These are phyloP conservation scores for Ophiosphaerella narmari DNA, from an alignment of 2,329 filamentous ascomycete genomes.

Conservation along the genomic window DNA sequence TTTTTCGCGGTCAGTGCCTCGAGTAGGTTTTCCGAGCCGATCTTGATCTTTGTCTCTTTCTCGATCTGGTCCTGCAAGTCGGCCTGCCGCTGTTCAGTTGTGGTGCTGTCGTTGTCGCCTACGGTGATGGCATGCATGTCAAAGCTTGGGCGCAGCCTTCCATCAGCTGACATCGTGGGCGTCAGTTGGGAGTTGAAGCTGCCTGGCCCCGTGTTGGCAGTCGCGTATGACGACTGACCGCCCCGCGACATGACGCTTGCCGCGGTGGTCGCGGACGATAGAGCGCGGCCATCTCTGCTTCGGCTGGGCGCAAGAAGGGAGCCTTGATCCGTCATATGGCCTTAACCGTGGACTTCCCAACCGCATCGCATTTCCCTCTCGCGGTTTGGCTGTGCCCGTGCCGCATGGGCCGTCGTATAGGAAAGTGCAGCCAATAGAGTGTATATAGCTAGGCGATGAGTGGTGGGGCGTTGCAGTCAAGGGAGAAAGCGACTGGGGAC, in stretches of 20 bases:
- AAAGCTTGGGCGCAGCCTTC: constrained; percentile 62
- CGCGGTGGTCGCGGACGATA: constrained; percentile 57
- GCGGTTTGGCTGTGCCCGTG: constrained; percentile 35
- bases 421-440: constrained; percentile 13
- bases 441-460: background rate
- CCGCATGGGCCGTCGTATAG: constrained; percentile 38
- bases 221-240: constrained; percentile 65
- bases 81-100: constrained; percentile 74
- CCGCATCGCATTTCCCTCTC: constrained; percentile 44
- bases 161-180: constrained; percentile 69
- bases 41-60: constrained; percentile 97
- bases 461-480: constrained; percentile 8
- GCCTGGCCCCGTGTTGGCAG: constrained; percentile 68
- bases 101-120: constrained; percentile 65
- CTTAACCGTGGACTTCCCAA: constrained; percentile 43
- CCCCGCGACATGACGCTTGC: constrained; percentile 63
- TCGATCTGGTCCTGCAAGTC: constrained; percentile 82
- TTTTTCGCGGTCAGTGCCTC: constrained; percentile 95
- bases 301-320: constrained; percentile 51
- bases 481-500: constrained; percentile 11
- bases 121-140: constrained; percentile 56
- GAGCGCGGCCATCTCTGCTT: constrained; percentile 60
- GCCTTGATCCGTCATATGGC: constrained; percentile 43
- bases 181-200: constrained; percentile 91
- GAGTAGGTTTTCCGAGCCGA: constrained; percentile 95